phyloP scores from a whole-genome alignment of 257 asterid genomes.

The Solanum sejunctum region DNA sequence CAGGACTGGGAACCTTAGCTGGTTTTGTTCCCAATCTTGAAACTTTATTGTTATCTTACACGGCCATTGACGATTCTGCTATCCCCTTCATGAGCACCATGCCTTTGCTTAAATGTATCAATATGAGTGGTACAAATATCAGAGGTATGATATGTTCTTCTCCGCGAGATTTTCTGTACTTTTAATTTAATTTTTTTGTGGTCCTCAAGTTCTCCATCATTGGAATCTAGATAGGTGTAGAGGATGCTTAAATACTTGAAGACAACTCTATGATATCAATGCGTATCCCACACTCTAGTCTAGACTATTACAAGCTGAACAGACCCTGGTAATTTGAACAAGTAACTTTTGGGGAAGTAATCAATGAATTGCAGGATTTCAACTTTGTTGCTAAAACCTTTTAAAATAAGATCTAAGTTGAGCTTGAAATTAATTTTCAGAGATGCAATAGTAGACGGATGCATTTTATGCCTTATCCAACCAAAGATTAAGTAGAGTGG shows the following conservation, averaged over 20 bases:
- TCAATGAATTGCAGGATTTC: not conserved
- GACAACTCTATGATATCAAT: not conserved
- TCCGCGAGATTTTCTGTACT: not conserved
- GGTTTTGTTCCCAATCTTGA: slow-evolving; percentile 71
- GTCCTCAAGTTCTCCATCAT: not conserved
- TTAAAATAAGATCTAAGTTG: not conserved
- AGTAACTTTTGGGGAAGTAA: not conserved
- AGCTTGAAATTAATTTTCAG: not conserved
- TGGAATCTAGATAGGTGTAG: not conserved
- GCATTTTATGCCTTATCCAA: not conserved
- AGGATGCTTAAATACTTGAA: not conserved
- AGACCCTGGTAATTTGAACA: not conserved
- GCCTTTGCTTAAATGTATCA: slow-evolving; percentile 50
- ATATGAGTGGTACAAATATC: slow-evolving; percentile 50
- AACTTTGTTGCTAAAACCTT: not conserved
- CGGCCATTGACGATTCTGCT: slow-evolving; percentile 50
- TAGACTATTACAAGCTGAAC: not conserved
- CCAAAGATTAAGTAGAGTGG: not conserved
- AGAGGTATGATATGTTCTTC: slow-evolving; percentile 36
- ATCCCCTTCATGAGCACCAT: slow-evolving; percentile 51
- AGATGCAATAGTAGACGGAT: not conserved
- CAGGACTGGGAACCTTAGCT: slow-evolving; percentile 54
- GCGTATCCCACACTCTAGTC: not conserved
- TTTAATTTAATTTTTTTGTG: not conserved
- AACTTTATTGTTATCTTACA: slow-evolving; percentile 48